Conservation (phyloP, 2,329 filamentous ascomycete genomes). For the Apiospora sp. region DNA sequence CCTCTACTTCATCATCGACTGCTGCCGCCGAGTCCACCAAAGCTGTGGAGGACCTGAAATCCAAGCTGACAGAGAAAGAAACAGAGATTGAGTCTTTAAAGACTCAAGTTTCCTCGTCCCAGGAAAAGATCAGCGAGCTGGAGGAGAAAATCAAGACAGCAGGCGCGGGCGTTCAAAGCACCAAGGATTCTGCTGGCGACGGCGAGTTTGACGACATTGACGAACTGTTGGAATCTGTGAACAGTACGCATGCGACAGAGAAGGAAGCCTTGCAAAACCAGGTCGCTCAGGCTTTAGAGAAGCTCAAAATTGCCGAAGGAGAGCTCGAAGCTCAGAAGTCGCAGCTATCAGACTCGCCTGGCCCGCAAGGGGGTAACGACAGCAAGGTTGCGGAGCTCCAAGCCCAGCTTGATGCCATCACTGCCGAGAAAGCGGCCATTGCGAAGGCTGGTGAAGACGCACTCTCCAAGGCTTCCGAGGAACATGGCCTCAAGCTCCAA, state of each 20-base stretch:
- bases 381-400: slow-evolving; percentile 57
- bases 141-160: slow-evolving; percentile 58
- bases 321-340: slow-evolving; percentile 59
- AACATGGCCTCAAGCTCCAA: slow-evolving; percentile 59
- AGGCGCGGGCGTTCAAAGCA: slow-evolving; percentile 44
- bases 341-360: slow-evolving; percentile 57
- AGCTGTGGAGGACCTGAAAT: slow-evolving; percentile 67
- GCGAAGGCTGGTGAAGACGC: slow-evolving; percentile 48
- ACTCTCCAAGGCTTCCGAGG: slow-evolving; percentile 50
- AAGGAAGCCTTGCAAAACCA: slow-evolving; percentile 56
- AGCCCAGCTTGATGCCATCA: slow-evolving; percentile 56
- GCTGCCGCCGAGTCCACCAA: slow-evolving; percentile 56
- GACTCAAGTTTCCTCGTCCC: slow-evolving; percentile 61
- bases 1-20: slow-evolving; percentile 48
- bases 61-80: slow-evolving; percentile 65
- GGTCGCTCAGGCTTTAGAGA: slow-evolving; percentile 57
- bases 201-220: slow-evolving; percentile 51
- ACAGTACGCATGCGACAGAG: neutral
- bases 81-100: slow-evolving; percentile 64
- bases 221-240: slow-evolving; percentile 18
- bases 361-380: slow-evolving; percentile 57
- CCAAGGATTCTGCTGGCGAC: slow-evolving; percentile 51
- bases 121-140: slow-evolving; percentile 63
- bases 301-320: slow-evolving; percentile 59
- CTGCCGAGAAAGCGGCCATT: slow-evolving; percentile 50